phyloP scores from a whole-genome alignment of 495 filamentous ascomycete species.

The Daldinia grandis region DNA sequence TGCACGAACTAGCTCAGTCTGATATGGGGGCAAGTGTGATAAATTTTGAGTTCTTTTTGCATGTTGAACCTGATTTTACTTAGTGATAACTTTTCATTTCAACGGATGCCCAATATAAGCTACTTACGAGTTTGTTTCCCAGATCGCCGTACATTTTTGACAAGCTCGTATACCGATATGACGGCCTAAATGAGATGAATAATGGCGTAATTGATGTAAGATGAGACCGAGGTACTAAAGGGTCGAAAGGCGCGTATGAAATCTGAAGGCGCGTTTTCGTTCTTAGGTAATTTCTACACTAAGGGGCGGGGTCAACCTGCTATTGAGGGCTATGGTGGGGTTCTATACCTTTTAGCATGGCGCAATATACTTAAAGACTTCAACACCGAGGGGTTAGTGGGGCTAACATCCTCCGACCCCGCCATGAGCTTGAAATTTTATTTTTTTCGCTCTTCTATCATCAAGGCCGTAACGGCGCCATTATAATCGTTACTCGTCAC shows the following conservation, averaged over 20 bases:
- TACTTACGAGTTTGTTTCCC: slow-evolving; percentile 73
- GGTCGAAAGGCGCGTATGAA: slow-evolving; percentile 25
- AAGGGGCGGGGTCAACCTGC: slow-evolving; percentile 3
- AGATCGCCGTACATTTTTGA: slow-evolving; percentile 86
- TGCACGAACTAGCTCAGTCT: slow-evolving; percentile 87
- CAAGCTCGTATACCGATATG: background rate
- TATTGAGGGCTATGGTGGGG: background rate
- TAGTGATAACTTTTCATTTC: slow-evolving; percentile 30
- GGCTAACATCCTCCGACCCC: slow-evolving; percentile 19
- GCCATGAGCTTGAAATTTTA: slow-evolving; percentile 30
- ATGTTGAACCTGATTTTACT: slow-evolving; percentile 78
- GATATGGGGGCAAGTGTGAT: slow-evolving; percentile 87
- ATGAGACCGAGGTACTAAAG: background rate
- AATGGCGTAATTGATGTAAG: background rate
- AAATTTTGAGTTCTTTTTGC: slow-evolving; percentile 95
- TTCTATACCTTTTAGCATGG: background rate
- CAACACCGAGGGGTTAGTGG: slow-evolving; percentile 27
- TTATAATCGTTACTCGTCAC: slow-evolving; percentile 26
- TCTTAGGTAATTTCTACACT: slow-evolving; percentile 6
- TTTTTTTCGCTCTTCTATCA: slow-evolving; percentile 28
- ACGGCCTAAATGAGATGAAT: background rate
- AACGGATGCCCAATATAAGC: background rate
- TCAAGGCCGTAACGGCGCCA: slow-evolving; percentile 16
- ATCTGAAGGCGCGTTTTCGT: slow-evolving; percentile 10
- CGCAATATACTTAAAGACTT: background rate